Percentiles rank a stretch among this genome's conserved stretches.
Evolutionary conservation across 2,329 filamentous ascomycete genomes (phyloP).

Genomic region (Pseudogymnoascus sp.): DNA sequence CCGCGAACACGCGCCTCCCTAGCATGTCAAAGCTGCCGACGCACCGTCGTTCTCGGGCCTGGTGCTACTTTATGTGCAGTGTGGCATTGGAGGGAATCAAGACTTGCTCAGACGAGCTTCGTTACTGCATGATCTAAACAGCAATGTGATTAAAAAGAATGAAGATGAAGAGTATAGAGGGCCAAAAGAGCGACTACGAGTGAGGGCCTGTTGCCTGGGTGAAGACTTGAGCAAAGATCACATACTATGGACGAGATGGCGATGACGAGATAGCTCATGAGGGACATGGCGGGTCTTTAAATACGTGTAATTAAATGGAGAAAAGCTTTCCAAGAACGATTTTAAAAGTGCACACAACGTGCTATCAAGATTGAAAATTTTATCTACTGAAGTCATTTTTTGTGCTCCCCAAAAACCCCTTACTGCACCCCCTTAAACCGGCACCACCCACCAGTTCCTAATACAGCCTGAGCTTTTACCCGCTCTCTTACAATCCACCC

Average conservation of each 20-base stretch:
- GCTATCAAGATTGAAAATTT: background rate
- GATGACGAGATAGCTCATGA: too few relatives aligned
- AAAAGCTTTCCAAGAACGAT: background rate
- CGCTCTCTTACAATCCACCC: conserved; percentile 4
- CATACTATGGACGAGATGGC: too few relatives aligned
- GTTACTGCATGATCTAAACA: background rate
- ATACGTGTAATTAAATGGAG: background rate
- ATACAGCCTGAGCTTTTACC: background rate
- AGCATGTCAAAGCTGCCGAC: background rate
- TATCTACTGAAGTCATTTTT: conserved; percentile 7
- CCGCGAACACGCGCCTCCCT: background rate
- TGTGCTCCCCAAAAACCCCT: background rate
- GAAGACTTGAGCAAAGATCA: too few relatives aligned
- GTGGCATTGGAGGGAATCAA: conserved; percentile 10
- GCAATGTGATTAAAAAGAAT: background rate
- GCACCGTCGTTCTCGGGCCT: conserved; percentile 5
- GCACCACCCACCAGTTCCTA: background rate
- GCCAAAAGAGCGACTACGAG: background rate
- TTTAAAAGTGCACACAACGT: background rate
- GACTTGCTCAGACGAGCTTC: background rate
- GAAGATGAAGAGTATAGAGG: background rate
- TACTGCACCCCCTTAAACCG: background rate
- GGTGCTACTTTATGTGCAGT: conserved; percentile 5
- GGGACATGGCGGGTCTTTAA: too few relatives aligned
- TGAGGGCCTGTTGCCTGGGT: background rate